Evolutionary conservation across 495 filamentous ascomycete genomes (phyloP).

Genomic region (Alectoria sarmentosa): DNA sequence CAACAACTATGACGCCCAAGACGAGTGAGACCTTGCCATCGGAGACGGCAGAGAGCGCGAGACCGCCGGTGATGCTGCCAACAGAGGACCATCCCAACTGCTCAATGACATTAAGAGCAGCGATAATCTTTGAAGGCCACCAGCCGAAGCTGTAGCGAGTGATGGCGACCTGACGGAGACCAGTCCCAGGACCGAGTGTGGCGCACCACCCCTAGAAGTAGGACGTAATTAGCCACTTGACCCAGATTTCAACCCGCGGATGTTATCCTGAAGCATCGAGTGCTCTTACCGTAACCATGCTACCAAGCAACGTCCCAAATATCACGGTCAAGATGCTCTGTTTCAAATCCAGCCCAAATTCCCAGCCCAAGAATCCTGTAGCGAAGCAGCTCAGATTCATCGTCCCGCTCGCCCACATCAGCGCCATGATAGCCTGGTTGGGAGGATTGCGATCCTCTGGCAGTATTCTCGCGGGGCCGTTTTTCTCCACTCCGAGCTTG

Average conservation of each 20-base stretch:
- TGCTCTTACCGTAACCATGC: conserved; percentile 38
- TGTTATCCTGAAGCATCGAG: neutral
- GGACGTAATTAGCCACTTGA: conserved; percentile 22
- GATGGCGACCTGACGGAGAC: conserved; percentile 48
- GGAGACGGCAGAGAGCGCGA: conserved; percentile 46
- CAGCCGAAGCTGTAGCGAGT: conserved; percentile 51
- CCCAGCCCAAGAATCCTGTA: conserved; percentile 42
- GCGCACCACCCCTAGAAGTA: conserved; percentile 39
- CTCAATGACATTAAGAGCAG: conserved; percentile 43
- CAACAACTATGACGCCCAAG: conserved; percentile 43
- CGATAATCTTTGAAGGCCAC: conserved; percentile 45
- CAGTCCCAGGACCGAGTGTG: conserved; percentile 44
- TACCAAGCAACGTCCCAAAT: conserved; percentile 41
- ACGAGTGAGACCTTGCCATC: conserved; percentile 38
- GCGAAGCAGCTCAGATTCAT: conserved; percentile 51
- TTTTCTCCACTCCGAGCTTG: conserved; percentile 41
- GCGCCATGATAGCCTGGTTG: conserved; percentile 16
- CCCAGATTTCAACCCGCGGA: neutral
- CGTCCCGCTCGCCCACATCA: conserved; percentile 43
- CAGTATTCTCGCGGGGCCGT: conserved; percentile 38
- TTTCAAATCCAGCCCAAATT: conserved; percentile 42
- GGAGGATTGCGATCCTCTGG: conserved; percentile 31
- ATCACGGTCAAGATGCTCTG: conserved; percentile 42
- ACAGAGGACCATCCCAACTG: conserved; percentile 45
- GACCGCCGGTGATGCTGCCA: conserved; percentile 40